Conservation (phyloP, 768 basidiomycete species). For the Mycena venus region DNA sequence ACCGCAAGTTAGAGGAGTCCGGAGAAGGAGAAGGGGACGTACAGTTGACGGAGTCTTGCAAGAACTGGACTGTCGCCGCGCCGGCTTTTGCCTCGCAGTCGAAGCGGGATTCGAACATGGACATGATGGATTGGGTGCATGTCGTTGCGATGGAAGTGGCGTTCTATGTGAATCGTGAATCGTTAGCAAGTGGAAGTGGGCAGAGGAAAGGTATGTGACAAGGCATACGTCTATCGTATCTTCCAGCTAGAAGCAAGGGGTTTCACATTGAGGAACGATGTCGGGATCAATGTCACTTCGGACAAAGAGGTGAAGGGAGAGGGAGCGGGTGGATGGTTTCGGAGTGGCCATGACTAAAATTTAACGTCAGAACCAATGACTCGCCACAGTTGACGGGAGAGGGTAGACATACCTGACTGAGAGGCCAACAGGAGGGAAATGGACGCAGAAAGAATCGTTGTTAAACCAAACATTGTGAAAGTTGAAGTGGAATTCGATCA, state of each 20-base stretch:
- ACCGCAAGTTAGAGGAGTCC: background rate
- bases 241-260: background rate
- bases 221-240: constrained; percentile 5
- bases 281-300: background rate
- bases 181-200: background rate
- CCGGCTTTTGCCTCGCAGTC: constrained; percentile 20
- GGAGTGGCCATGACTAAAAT: background rate
- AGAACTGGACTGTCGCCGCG: background rate
- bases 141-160: background rate
- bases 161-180: background rate
- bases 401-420: constrained; percentile 21
- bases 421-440: constrained; percentile 8
- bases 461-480: constrained; percentile 16
- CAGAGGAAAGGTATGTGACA: background rate
- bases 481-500: no score
- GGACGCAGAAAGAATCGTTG: constrained; percentile 13
- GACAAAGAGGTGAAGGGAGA: background rate
- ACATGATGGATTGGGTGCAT: constrained; percentile 17
- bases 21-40: background rate
- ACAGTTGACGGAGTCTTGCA: constrained; percentile 21
- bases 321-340: background rate
- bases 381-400: no score
- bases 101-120: constrained; percentile 16
- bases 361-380: background rate
- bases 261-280: constrained; percentile 8